Conservation (phyloP, 2,329 filamentous ascomycete genomes). For the Thelonectria rubi region DNA sequence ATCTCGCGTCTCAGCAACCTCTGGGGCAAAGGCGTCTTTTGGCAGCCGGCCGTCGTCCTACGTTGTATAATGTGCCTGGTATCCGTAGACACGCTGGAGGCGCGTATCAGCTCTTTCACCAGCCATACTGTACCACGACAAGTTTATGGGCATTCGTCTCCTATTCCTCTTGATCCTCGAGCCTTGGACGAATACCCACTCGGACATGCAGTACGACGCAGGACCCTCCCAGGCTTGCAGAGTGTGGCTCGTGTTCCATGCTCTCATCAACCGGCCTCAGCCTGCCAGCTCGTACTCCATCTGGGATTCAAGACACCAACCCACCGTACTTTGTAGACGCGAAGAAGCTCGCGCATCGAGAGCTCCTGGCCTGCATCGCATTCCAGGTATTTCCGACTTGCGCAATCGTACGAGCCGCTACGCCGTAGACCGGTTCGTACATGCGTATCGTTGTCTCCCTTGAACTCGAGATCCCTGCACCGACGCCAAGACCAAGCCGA, state of each 20-base stretch:
- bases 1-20: conserved; percentile 29
- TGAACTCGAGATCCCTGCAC: conserved; percentile 12
- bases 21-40: background rate
- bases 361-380: conserved; percentile 20
- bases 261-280: background rate
- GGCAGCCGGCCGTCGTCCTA: conserved; percentile 8
- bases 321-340: background rate
- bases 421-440: background rate
- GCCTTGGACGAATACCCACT: conserved; percentile 16
- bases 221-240: conserved; percentile 20
- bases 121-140: too few species aligned
- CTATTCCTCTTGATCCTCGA: background rate
- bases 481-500: background rate
- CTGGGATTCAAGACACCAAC: background rate
- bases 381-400: conserved; percentile 19
- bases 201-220: conserved; percentile 20
- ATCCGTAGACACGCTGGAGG: background rate
- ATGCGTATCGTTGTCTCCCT: conserved; percentile 16
- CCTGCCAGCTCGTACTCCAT: conserved; percentile 15
- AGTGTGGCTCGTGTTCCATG: conserved; percentile 23
- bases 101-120: background rate
- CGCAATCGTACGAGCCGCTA: conserved; percentile 19
- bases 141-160: background rate
- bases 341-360: background rate
- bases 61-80: conserved; percentile 6